Evolutionary conservation across 495 filamentous ascomycete genomes (phyloP), one percentile per base, ranked within the genome.

Genomic region (Neurospora hispaniola): DNA sequence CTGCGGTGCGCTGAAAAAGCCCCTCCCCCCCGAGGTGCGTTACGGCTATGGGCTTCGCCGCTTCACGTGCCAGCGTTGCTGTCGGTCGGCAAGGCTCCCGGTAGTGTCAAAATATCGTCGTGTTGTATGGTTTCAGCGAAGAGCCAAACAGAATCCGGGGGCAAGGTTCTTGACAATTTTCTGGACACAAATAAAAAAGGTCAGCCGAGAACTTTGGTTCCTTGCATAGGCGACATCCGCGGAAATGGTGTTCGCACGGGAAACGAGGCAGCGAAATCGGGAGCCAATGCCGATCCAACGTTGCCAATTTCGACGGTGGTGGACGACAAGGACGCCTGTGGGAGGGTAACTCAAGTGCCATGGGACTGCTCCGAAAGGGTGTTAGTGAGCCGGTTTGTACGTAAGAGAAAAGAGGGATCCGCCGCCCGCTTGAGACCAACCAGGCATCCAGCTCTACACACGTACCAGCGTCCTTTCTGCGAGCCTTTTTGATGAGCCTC

Each of bases 341-440:
- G 54, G 54, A 66, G 54, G 54, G 54, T 66, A 72, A 74, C 71
- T 71, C 66, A 70, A 72, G 69, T 73, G 73, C 73, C 42, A 27
- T 69, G 62, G 44, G 69, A 71, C 59, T 70, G 39, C 12, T 39
- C 78, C 71, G 46, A 70, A 77, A 66, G 44, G 72, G 78, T 71
- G 71, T 79, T 75, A 77, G 78, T 74, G 75, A 74, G 43, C 74
- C 71, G 68, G 68, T 76, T 80, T 80, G 79, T 80, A 80, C 79
- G 79, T 80, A 80, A 80, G 78, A 71, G 75, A 80, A 80, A 79
- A 73, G 70, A 38, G 68, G 59, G 70, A 41, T 66, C 54, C 54
- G 27, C 54, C 54, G 48, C 48, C 48, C 48, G 20, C 48, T 54
- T 54, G 20, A 54, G 20, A 10, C 9, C 46, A 54, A 54, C 46